These are phyloP conservation scores for Scedosporium boydii DNA, from an alignment of 2,329 filamentous ascomycete genomes.

Conservation along the genomic window DNA sequence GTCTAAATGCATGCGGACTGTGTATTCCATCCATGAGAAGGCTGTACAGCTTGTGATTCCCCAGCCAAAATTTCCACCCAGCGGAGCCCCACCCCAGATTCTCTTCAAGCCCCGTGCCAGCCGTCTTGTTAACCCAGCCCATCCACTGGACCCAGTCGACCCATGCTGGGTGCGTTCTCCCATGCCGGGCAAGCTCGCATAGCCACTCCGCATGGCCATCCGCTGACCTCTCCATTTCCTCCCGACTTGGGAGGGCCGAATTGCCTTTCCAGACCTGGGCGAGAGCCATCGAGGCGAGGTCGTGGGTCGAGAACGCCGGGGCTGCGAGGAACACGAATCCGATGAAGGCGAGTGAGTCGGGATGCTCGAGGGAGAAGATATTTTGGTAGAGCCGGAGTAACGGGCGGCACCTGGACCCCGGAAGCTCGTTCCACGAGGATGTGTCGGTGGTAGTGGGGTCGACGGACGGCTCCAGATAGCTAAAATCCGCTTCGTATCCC, in stretches of 20 bases:
- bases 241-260: slow-evolving; percentile 23
- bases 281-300: slow-evolving; percentile 32
- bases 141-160: slow-evolving; percentile 25
- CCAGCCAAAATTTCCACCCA: slow-evolving; percentile 32
- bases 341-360: slow-evolving; percentile 33
- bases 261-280: slow-evolving; percentile 34
- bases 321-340: slow-evolving; percentile 25
- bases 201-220: not conserved
- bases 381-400: slow-evolving; percentile 31
- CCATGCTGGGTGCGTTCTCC: slow-evolving; percentile 10
- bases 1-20: slow-evolving; percentile 28
- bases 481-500: slow-evolving; percentile 23
- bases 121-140: slow-evolving; percentile 28
- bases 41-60: slow-evolving; percentile 25
- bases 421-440: not conserved
- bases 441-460: slow-evolving; percentile 14
- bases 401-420: slow-evolving; percentile 13
- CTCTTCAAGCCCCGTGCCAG: slow-evolving; percentile 29
- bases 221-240: slow-evolving; percentile 23
- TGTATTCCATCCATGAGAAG: slow-evolving; percentile 29
- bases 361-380: slow-evolving; percentile 31
- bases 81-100: slow-evolving; percentile 29
- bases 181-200: not conserved
- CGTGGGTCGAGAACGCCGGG: slow-evolving; percentile 25
- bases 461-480: slow-evolving; percentile 16